Evolutionary conservation across 805 yeast genomes (phyloP), one percentile per base, ranked within the genome.

Genomic region (Wickerhamiella cacticola): DNA sequence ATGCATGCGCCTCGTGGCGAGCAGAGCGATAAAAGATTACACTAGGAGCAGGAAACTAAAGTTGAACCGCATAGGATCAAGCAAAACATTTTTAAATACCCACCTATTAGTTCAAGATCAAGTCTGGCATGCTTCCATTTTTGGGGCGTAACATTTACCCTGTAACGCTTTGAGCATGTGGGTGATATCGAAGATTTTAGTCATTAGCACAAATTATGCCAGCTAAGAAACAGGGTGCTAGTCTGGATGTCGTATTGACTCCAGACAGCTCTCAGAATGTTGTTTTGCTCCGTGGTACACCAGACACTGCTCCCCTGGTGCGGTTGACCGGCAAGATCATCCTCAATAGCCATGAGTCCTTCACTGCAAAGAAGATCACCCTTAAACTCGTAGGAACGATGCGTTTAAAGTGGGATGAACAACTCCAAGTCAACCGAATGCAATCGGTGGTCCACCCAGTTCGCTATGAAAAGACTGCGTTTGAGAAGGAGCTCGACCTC

Each of bases 251-350:
- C 34, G 49, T 48, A 24, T 54, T 56, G 12, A 56, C 55, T 18
- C 44, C 55, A 4, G 60, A 58, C 21, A 35, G 53, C n/a, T 43
- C 51, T 24, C 54, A 54, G 18, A 52, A 86, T 58, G 89, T 88
- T 8, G 64, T 89, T 3, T 74, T 92, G 7, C 63, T 89, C 26
- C 81, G 86, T 55, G 98, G 98, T 1, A 59, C 80, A 1, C 78
- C 81, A 5, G 71, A 73, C 29, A 88, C 80, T 46, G 95, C 96
- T 0, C 72, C 85, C 0, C 79, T 95, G 1, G 83, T 77, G 2
- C 66, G 82, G 5, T 63, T 92, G 23, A 67, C 81, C 1, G 98
- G 98, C 3, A 77, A 76, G 9, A 78, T 92, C 21, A 87, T 81
- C 1, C 64, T 92, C 22, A 73, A 88, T 0, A 76, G 84, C 0